Evolutionary conservation across 768 basidiomycete species (phyloP).

Genomic region (Omphalotus guepiniiformis): DNA sequence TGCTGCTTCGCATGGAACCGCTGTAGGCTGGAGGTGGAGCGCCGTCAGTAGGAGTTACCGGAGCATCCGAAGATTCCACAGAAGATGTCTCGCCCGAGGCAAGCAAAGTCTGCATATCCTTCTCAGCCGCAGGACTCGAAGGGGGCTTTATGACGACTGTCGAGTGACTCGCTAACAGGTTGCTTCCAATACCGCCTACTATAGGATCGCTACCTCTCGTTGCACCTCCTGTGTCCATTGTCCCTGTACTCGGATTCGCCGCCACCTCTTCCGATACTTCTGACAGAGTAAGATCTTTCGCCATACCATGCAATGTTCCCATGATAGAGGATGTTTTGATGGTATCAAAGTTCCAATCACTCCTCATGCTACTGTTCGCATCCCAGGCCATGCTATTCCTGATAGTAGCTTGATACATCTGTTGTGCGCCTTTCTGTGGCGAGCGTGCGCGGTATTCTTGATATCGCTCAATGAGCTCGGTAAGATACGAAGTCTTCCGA

Average conservation of each 20-base stretch:
- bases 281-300: constrained; percentile 57
- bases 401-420: constrained; percentile 53
- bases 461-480: constrained; percentile 85
- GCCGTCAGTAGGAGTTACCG: constrained; percentile 39
- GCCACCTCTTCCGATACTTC: constrained; percentile 50
- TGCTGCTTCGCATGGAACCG: constrained; percentile 56
- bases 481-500: constrained; percentile 76
- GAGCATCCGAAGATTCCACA: constrained; percentile 39
- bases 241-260: constrained; percentile 42
- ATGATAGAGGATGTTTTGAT: constrained; percentile 67
- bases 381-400: constrained; percentile 66
- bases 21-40: constrained; percentile 78
- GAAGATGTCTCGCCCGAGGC: constrained; percentile 28
- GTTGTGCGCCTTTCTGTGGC: constrained; percentile 46
- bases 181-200: constrained; percentile 39
- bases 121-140: constrained; percentile 33
- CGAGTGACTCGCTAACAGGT: constrained; percentile 56
- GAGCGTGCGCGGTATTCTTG: constrained; percentile 69
- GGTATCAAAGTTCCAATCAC: constrained; percentile 97
- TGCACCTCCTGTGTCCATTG: constrained; percentile 60
- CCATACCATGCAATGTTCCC: constrained; percentile 73
- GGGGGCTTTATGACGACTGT: constrained; percentile 62
- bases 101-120: constrained; percentile 37
- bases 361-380: constrained; percentile 68
- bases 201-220: constrained; percentile 61